Conservation (phyloP, 306 rosid species). For the Carpinus viminea region DNA sequence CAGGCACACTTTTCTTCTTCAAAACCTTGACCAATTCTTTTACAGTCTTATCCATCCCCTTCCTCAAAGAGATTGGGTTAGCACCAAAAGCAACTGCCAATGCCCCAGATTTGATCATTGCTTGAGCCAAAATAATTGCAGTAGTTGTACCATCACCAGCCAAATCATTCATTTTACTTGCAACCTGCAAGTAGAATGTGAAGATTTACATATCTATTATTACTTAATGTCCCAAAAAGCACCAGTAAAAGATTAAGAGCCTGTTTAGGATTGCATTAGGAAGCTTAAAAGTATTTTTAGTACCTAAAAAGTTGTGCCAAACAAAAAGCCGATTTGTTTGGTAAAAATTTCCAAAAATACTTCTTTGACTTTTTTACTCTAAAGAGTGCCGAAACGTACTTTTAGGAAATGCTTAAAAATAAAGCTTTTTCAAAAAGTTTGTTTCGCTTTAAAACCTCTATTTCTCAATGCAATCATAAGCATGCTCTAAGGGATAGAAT, state of each 20-base stretch:
- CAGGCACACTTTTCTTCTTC: slow-evolving; percentile 75
- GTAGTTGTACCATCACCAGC: slow-evolving; percentile 99
- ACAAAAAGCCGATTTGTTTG: too few species aligned
- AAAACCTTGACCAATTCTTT: slow-evolving; percentile 66
- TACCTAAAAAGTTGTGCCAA: too few species aligned
- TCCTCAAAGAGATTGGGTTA: slow-evolving; percentile 84
- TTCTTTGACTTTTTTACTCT: too few species aligned
- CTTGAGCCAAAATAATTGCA: slow-evolving; percentile 87
- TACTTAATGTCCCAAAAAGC: slow-evolving; percentile 8
- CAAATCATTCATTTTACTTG: slow-evolving; percentile 81
- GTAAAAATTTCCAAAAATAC: too few species aligned
- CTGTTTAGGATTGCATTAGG: too few species aligned
- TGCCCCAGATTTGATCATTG: slow-evolving; percentile 76
- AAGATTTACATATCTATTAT: slow-evolving; percentile 23
- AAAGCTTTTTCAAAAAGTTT: too few species aligned
- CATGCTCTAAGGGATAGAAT: slow-evolving; percentile 14
- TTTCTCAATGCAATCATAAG: too few species aligned
- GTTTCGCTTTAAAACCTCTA: too few species aligned
- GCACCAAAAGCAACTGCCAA: slow-evolving; percentile 87
- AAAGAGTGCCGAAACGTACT: too few species aligned
- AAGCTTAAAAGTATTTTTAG: too few species aligned
- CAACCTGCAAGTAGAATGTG: slow-evolving; percentile 68
- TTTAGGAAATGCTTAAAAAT: too few species aligned
- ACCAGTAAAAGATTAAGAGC: slow-evolving; percentile 20
- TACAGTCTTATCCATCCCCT: slow-evolving; percentile 88